Base-by-base conservation (phyloP, 116 monocot genomes). In the Cymodocea nodosa region DNA sequence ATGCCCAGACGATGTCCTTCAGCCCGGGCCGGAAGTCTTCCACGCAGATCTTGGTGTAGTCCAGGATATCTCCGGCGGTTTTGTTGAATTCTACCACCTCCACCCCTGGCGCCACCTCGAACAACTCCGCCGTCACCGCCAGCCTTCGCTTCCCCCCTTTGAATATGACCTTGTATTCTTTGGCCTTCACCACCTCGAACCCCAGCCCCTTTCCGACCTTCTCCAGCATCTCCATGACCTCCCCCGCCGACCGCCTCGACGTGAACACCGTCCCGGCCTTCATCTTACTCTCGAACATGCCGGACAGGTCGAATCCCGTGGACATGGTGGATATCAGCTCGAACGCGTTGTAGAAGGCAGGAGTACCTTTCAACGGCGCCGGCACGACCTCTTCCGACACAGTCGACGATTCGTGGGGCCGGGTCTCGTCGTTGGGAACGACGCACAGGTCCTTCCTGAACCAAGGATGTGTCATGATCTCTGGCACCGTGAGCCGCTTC, bases 281-380 rank as follows among this genome's bases (percentile, higher is more conserved):
- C 56, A 17, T 52, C 50, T 49, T 52, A 24, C 51, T 71, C 74
- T 88, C 89, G 60, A 93, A 93, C 77, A 93, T n/a, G 22, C 81
- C 70, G 68, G 93, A 88, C 24, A 93, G 55, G 64, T 93, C 85
- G 64, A 85, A 93, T 70, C 93, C 93, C 1, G 83, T 70, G 7
- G 89, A 79, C 85, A 93, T 85, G 37, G 83, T 23, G 10, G 92
- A 85, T 60, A 93, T 89, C 44, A 89, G 74, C 64, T 89, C 79
- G 65, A 93, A 93, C 50, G 93, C 93, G 58, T 93, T 93, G 85
- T 79, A 92, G 52, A 77, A 83, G 19, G 80, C 70, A 52, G 92
- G 92, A 17, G 81, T 74, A 5, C 14, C 6, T 25, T 30, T 35
- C 64, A 49, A 8, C 52, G 58, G 36, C 40, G 66, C 15, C 50